These are phyloP conservation scores for Erodium moschatum DNA, from an alignment of 441 rosid species.

Conservation along the genomic window DNA sequence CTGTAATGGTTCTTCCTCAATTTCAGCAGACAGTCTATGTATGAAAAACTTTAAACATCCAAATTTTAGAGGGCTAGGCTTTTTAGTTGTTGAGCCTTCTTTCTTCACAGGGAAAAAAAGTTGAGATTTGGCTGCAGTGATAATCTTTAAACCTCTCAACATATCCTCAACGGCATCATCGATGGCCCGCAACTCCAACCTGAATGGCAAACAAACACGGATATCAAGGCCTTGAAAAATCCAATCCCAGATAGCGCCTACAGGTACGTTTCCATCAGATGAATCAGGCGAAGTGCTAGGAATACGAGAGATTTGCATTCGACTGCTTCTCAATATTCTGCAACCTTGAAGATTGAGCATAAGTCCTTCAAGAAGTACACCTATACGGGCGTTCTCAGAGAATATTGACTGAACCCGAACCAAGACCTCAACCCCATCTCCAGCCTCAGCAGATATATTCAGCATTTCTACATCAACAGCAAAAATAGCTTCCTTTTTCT, in stretches of 20 bases:
- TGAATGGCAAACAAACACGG: slow-evolving; percentile 87
- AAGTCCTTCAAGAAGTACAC: slow-evolving; percentile 95
- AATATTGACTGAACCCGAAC: slow-evolving; percentile 93
- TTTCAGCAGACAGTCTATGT: slow-evolving; percentile 76
- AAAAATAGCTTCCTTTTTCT: slow-evolving; percentile 85
- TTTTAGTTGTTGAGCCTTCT: slow-evolving; percentile 66
- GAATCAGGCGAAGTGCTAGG: slow-evolving; percentile 53
- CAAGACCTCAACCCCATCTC: slow-evolving; percentile 84
- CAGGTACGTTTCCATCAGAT: slow-evolving; percentile 42
- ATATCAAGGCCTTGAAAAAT: slow-evolving; percentile 89
- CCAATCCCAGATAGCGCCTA: slow-evolving; percentile 79
- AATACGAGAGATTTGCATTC: slow-evolving; percentile 95
- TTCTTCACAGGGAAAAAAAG: slow-evolving; percentile 48
- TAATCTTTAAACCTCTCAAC: slow-evolving; percentile 80
- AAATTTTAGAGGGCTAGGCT: slow-evolving; percentile 54
- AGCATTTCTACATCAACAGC: slow-evolving; percentile 90
- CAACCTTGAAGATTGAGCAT: slow-evolving; percentile 67
- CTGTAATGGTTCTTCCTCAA: slow-evolving; percentile 97
- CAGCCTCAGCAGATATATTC: slow-evolving; percentile 72
- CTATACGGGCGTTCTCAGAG: slow-evolving; percentile 95
- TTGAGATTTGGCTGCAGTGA: slow-evolving; percentile 58
- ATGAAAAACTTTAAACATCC: slow-evolving; percentile 68
- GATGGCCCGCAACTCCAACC: slow-evolving; percentile 91
- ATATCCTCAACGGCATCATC: slow-evolving; percentile 96
- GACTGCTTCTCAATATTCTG: slow-evolving; percentile 67